Evolutionary conservation across 108 stramenopile genomes (phyloP), one percentile per base, ranked within the genome.

Genomic region (Nitzschia putrida): DNA sequence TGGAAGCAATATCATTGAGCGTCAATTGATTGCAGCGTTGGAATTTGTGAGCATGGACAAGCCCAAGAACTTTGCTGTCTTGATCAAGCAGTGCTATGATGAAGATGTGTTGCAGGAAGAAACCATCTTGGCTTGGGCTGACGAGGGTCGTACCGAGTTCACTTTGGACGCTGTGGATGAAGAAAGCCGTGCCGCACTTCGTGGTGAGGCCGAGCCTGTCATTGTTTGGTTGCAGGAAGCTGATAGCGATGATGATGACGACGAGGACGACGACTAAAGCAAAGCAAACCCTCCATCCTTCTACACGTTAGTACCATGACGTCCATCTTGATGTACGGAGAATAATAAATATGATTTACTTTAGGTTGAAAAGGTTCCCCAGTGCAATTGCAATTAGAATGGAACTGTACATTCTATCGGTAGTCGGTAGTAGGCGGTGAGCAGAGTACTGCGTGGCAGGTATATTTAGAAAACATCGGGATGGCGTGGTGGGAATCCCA

Each of bases 41-140:
- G 94, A 95, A 73, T 51, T 66, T 12, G 52, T 95, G 9, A 91
- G 82, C 73, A 79, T 70, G n/a, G 87, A 88, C 54, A 84, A 93
- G 68, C 89, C 95, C 54, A 91, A 88, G 85, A 85, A 86, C 73
- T 95, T 95, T 65, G 88, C 94, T 12, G 90, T 96, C 68, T 68
- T 97, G 58, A 50, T 97, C 64, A 95, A 96, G 82, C 88, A 90
- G 54, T 77, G 95, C 26, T 97, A 90, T 72, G 95, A 96, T 69
- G 89, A 90, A 47, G 95, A 95, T 59, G 85, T 86, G 37, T 65
- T 97, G 37, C 83, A 91, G 14, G 97, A 97, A 60, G 93, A 95
- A 38, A 82, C 83, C n/a, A 92, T 97, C 66, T 60, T 93, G 9
- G 87, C 89, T 67, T 97, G 97, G 97, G 92, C 94, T 9, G 88